Percentiles rank a stretch among this genome's conserved stretches.
phyloP scores from a whole-genome alignment of 2,329 filamentous ascomycete genomes.

The Ceratocystis colombiana region DNA sequence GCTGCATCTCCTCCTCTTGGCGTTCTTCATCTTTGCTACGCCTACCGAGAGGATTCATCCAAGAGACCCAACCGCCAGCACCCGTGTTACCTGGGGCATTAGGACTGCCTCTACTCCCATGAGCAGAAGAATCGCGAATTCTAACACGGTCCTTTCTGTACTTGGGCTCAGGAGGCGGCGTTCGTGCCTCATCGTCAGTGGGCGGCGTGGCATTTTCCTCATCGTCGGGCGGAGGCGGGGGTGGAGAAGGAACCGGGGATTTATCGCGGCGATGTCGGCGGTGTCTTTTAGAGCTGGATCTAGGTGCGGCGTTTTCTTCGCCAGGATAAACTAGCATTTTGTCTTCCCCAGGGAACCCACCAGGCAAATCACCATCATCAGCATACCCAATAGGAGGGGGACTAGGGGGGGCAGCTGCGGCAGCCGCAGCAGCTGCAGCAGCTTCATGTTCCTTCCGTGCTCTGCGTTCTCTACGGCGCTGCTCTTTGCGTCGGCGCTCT shows the following conservation, averaged over 20 bases:
- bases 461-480: constrained; percentile 19
- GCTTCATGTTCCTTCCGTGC: constrained; percentile 11
- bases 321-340: constrained; percentile 26
- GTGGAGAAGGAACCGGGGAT: constrained; percentile 26
- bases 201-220: constrained; percentile 31
- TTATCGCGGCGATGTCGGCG: constrained; percentile 19
- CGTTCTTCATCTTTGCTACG: constrained; percentile 35
- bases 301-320: constrained; percentile 35
- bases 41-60: constrained; percentile 31
- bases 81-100: constrained; percentile 5
- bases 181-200: constrained; percentile 40
- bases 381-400: constrained; percentile 23
- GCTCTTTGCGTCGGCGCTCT: constrained; percentile 12
- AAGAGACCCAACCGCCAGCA: constrained; percentile 66
- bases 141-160: constrained; percentile 67
- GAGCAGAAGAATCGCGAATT: constrained; percentile 52
- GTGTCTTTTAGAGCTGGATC: constrained; percentile 12
- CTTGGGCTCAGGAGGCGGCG: constrained; percentile 46
- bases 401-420: constrained; percentile 3
- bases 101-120: constrained; percentile 16
- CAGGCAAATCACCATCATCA: constrained; percentile 38
- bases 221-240: constrained; percentile 34
- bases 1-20: constrained; percentile 39
- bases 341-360: constrained; percentile 48
- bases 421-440: constrained; percentile 6